phyloP scores from a whole-genome alignment of 2,329 filamentous ascomycete species.

The Xylaria sp. region DNA sequence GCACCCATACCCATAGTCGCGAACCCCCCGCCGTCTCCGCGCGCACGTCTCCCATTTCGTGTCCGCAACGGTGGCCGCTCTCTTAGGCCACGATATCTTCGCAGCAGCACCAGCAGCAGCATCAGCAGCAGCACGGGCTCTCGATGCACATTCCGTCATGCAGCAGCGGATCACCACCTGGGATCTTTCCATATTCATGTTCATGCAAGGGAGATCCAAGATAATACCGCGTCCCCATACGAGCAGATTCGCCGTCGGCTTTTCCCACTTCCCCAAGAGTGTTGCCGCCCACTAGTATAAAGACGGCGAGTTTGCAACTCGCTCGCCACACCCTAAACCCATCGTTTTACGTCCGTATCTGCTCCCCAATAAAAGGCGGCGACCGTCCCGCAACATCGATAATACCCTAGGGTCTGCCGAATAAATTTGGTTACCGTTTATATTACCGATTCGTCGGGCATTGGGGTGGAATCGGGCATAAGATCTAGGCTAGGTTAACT shows the following conservation, averaged over 20 bases:
- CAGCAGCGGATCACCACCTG: slow-evolving; percentile 15
- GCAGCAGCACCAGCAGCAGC: too few relatives aligned
- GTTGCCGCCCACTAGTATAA: slow-evolving; percentile 21
- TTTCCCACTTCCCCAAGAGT: slow-evolving; percentile 9
- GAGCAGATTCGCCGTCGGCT: background rate
- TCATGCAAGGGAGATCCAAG: slow-evolving; percentile 27
- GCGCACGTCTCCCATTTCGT: background rate
- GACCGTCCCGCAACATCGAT: background rate
- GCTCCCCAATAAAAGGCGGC: slow-evolving; percentile 4
- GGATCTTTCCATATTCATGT: slow-evolving; percentile 3
- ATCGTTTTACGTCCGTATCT: slow-evolving; percentile 34
- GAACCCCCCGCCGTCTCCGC: background rate
- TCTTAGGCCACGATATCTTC: background rate
- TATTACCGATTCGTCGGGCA: slow-evolving; percentile 28
- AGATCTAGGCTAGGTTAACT: slow-evolving; percentile 25
- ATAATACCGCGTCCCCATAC: slow-evolving; percentile 6
- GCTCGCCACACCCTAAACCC: slow-evolving; percentile 29
- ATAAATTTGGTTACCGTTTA: slow-evolving; percentile 26
- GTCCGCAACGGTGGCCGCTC: background rate
- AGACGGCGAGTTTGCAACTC: slow-evolving; percentile 5
- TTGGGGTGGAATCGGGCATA: slow-evolving; percentile 33
- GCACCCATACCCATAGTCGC: background rate
- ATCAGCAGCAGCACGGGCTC: background rate
- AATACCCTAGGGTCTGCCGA: slow-evolving; percentile 1
- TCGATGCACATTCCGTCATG: slow-evolving; percentile 20